Base-by-base conservation (phyloP, 192 early-diverging fungal genomes). In the Coemansia sp. region DNA sequence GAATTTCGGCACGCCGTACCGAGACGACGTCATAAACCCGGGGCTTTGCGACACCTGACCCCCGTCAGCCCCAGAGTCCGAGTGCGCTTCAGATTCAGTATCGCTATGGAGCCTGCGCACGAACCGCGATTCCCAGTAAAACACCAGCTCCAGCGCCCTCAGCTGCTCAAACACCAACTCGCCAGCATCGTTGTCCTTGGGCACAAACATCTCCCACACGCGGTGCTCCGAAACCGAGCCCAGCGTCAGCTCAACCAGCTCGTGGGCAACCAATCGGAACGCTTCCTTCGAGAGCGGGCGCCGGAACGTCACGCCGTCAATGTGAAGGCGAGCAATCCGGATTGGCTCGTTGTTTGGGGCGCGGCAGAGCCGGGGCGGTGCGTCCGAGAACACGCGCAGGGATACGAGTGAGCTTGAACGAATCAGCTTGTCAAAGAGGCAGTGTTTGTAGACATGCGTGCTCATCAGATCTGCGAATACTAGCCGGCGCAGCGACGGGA, bases 401-500 rank as follows among this genome's bases (percentile, higher is more conserved):
- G 31, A 22, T 3, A 6, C 6, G n/a, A 64, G 55, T 18, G 1
- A 7, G 56, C 67, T 63, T 60, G 45, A 11, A 16, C 48, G 44
- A 2, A 69, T 55, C 55, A 69, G 32, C 31, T 2, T 8, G n/a
- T 47, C 10, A 6, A 63, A 49, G 3, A 50, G 42, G 42, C 62
- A 46, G 14, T 29, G 23, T 7, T 22, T 10, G 51, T 63, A 58
- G 6, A 16, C 30, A 8, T 40, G 6, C 10, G 22, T 5, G 40
- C 54, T 27, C 43, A 21, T 32, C 12, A 62, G 16, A 16, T 62
- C 67, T 4, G 16, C 16, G 12, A 56, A 63, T 4, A 12, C 9
- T 6, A 63, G 58, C 10, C 62, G 32, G 0, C 27, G 47, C 35
- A 69, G 31, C 4, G 50, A 10, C 0, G 67, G 67, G 24, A 69